Base-by-base conservation (phyloP, 2,329 filamentous ascomycete genomes). In the Epichloe hybrida region DNA sequence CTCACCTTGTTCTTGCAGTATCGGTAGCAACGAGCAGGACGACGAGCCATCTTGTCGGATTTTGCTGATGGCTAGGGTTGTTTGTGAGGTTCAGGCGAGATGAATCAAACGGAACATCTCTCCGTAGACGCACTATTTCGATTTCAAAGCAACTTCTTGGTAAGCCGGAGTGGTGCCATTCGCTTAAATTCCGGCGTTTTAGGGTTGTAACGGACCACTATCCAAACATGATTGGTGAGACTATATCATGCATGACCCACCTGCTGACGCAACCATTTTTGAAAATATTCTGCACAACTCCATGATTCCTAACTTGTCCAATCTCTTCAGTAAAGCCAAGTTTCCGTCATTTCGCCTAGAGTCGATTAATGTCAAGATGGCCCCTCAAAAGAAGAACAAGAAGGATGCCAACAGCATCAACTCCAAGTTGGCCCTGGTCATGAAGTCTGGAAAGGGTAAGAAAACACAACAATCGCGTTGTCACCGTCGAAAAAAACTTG, bases 1-100 rank as follows among this genome's bases (percentile, higher is more conserved):
- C 85, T 76, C 72, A 95, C 89, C 89, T 96, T 96, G 86, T 97
- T 98, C 88, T 98, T 98, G 90, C 93, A 98, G 87, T 98, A 98
- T 72, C 93, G 86, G 84, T 95, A 98, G 81, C 93, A 98, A 81
- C 93, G 87, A 71, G 93, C 93, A 71, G 93, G 93, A 86, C 93
- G 89, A 77, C 93, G 89, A 71, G 93, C 93, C 93, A 98, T 98
- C 80, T 84, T 90, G 84, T 84, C 81, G 75, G 79, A 77, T 75
- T 80, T 64, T 64, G 58, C 65, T 67, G 61, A 55, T 57, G 21
- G 56, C 57, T 55, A 52, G 40, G 54, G 49, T 58, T 59, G 58
- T 59, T 69, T 65, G 58, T 66, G 62, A 65, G 64, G 63, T 63
- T 59, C 61, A 62, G 57, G 59, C 59, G 62, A 61, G 58, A 60